phyloP scores from a whole-genome alignment of 257 asterid genomes.

The Agastache rugosa region DNA sequence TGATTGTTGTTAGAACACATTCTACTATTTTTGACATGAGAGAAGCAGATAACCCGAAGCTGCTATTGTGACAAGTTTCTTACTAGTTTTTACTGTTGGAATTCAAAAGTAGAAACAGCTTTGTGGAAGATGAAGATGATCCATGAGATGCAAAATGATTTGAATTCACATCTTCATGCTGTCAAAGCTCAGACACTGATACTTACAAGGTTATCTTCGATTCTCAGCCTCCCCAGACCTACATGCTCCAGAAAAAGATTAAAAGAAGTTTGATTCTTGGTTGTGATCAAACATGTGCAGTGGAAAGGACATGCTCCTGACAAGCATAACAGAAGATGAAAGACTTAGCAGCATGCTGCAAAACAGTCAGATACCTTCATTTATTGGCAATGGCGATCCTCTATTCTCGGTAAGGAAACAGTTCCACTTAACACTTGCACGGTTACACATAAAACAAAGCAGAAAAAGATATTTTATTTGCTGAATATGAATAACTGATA shows the following conservation, averaged over 20 bases:
- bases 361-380: slow-evolving; percentile 45
- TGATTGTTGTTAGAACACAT: background rate
- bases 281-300: slow-evolving; percentile 40
- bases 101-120: slow-evolving; percentile 40
- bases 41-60: too few species aligned
- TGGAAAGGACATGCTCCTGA: slow-evolving; percentile 53
- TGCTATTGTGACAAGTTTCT: background rate
- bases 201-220: slow-evolving; percentile 49
- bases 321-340: slow-evolving; percentile 40
- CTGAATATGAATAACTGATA: background rate
- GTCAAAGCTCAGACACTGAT: slow-evolving; percentile 60
- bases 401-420: slow-evolving; percentile 54
- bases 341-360: slow-evolving; percentile 15
- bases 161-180: slow-evolving; percentile 61
- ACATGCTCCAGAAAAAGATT: background rate
- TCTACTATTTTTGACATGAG: background rate
- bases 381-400: slow-evolving; percentile 46
- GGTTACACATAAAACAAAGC: background rate
- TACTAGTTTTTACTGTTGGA: slow-evolving; percentile 10
- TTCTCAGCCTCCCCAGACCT: background rate
- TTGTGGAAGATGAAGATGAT: slow-evolving; percentile 63
- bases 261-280: background rate
- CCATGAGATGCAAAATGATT: slow-evolving; percentile 51
- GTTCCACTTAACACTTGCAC: background rate
- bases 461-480: background rate